Evolutionary conservation across 345 rosid genomes (phyloP).

Genomic region (Bruguiera sexangula): DNA sequence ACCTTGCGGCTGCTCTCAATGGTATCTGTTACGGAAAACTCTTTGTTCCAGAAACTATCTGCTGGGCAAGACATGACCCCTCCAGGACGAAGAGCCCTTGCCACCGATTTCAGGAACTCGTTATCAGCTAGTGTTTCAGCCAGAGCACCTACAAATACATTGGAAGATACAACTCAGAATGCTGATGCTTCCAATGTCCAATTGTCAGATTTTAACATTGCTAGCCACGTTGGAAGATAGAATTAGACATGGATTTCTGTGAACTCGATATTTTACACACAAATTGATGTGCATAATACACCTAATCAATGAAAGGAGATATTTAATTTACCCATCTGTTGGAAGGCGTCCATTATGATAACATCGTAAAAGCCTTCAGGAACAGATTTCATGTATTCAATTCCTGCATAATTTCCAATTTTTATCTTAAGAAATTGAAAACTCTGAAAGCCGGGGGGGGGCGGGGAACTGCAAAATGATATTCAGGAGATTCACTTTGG

Average conservation of each 20-base stretch:
- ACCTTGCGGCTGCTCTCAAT: constrained; percentile 14
- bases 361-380: constrained; percentile 22
- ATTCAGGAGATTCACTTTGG: too few species aligned
- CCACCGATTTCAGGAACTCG: constrained; percentile 19
- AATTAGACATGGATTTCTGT: background rate
- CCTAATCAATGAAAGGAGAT: too few species aligned
- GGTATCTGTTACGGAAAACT: constrained; percentile 13
- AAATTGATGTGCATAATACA: too few species aligned
- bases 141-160: background rate
- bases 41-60: constrained; percentile 16
- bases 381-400: constrained; percentile 18
- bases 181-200: too few species aligned
- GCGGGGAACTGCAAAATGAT: too few species aligned
- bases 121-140: constrained; percentile 13
- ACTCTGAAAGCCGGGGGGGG: too few species aligned
- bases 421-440: too few species aligned
- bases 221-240: too few species aligned
- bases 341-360: constrained; percentile 32
- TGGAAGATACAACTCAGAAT: background rate
- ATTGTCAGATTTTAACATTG: too few species aligned
- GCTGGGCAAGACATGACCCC: constrained; percentile 26
- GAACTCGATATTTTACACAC: too few species aligned
- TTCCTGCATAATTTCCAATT: constrained; percentile 5
- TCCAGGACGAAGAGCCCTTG: constrained; percentile 20
- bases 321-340: constrained; percentile 15